Percentiles rank a stretch among this genome's conserved stretches.
Conservation (phyloP, 164 flowering plant species). For the Berberis thunbergii region DNA sequence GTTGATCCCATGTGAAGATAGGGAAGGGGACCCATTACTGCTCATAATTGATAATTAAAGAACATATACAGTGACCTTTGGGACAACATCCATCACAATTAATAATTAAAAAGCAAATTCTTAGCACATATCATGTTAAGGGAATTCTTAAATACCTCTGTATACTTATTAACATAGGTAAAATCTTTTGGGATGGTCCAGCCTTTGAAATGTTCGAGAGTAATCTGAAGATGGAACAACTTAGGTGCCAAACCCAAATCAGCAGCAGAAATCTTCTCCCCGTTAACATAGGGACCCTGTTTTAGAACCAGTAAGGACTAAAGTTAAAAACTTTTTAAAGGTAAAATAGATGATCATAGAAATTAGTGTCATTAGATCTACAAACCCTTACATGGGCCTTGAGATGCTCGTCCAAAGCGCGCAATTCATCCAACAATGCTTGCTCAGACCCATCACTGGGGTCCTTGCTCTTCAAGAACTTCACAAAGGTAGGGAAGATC, state of each 20-base stretch:
- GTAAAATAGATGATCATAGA: not conserved
- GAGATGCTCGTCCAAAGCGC: constrained; percentile 56
- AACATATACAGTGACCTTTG: too few species aligned
- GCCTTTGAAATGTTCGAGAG: constrained; percentile 75
- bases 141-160: constrained; percentile 29
- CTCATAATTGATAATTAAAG: too few species aligned
- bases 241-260: constrained; percentile 89
- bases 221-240: constrained; percentile 70
- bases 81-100: too few species aligned
- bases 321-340: not conserved
- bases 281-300: constrained; percentile 76
- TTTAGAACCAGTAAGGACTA: not conserved
- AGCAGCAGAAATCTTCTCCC: constrained; percentile 72
- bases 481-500: not conserved
- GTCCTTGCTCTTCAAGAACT: constrained; percentile 1
- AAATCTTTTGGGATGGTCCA: constrained; percentile 70
- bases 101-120: not conserved
- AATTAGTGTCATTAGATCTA: not conserved
- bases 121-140: not conserved
- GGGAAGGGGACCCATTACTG: too few species aligned
- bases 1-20: too few species aligned
- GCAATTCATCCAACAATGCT: not conserved
- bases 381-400: constrained; percentile 50
- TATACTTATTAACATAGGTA: constrained; percentile 37
- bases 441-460: not conserved